Percentiles rank a stretch among this genome's conserved stretches.
These are phyloP conservation scores for Cyclotella cryptica DNA, from an alignment of 108 stramenopile species.

Conservation along the genomic window DNA sequence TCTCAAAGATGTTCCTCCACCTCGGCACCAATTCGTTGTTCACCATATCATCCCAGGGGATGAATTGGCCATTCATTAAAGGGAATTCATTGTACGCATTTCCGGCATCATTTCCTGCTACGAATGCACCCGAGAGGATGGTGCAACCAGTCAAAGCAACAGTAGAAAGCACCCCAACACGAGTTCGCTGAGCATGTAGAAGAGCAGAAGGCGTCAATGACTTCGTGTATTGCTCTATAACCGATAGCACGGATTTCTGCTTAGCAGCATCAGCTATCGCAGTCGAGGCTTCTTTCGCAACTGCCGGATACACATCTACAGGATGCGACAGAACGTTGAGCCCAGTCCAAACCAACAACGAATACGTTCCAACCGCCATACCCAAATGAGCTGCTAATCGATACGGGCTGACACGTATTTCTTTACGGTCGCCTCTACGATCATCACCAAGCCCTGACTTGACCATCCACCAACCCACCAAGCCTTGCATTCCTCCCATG, in stretches of 20 bases:
- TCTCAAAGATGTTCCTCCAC: constrained; percentile 93
- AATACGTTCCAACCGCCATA: constrained; percentile 96
- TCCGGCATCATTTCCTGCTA: constrained; percentile 98
- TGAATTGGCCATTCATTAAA: constrained; percentile 90
- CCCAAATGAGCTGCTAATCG: constrained; percentile 95
- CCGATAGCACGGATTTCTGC: constrained; percentile 33
- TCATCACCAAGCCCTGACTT: constrained; percentile 96
- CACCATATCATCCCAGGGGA: constrained; percentile 81
- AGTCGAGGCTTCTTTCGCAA: constrained; percentile 1
- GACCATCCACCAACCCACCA: constrained; percentile 99
- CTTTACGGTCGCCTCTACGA: constrained; percentile 78
- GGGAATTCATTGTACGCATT: constrained; percentile 98
- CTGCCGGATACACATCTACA: constrained; percentile 42
- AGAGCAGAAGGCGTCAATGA: constrained; percentile 61
- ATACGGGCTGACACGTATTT: constrained; percentile 97
- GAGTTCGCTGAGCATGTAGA: constrained; percentile 63
- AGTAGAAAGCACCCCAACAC: constrained; percentile 60
- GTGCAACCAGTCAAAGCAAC: constrained; percentile 85
- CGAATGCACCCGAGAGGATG: constrained; percentile 94
- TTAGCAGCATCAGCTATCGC: constrained; percentile 10
- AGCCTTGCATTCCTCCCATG: constrained; percentile 97
- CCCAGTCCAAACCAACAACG: constrained; percentile 94
- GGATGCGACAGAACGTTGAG: constrained; percentile 79
- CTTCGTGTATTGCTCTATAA: constrained; percentile 33
- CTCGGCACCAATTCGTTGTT: constrained; percentile 63